phyloP scores from a whole-genome alignment of 164 flowering plant genomes.

The Vitis amurensis region DNA sequence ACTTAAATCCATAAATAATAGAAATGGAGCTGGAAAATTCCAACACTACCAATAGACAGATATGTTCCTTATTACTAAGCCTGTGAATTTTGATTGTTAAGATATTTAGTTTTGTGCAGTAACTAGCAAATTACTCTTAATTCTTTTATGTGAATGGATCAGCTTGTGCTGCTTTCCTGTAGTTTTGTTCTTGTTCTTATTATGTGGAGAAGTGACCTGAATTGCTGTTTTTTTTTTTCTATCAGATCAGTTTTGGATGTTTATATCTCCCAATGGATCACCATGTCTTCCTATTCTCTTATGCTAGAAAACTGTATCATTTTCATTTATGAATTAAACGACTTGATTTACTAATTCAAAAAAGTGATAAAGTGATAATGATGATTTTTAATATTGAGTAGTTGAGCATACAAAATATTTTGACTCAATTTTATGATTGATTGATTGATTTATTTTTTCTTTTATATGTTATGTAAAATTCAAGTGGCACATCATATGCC shows the following conservation, averaged over 20 bases:
- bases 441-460: no score
- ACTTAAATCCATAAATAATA: no score
- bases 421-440: not conserved
- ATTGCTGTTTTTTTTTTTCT: not conserved
- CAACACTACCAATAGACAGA: no score
- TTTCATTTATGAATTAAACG: not conserved
- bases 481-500: no score
- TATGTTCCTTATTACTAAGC: not conserved
- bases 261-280: not conserved
- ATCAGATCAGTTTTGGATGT: not conserved
- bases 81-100: not conserved
- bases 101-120: not conserved
- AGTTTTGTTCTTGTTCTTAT: not conserved
- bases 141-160: not conserved
- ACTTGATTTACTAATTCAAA: not conserved
- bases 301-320: not conserved
- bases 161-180: conserved; percentile 1
- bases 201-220: not conserved
- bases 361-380: not conserved
- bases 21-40: no score
- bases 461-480: no score
- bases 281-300: not conserved
- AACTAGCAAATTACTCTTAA: not conserved
- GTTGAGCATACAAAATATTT: not conserved
- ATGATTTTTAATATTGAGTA: not conserved